phyloP scores from a whole-genome alignment of 1,139 yeast species.

The Geotrichum cucujoidarum region DNA sequence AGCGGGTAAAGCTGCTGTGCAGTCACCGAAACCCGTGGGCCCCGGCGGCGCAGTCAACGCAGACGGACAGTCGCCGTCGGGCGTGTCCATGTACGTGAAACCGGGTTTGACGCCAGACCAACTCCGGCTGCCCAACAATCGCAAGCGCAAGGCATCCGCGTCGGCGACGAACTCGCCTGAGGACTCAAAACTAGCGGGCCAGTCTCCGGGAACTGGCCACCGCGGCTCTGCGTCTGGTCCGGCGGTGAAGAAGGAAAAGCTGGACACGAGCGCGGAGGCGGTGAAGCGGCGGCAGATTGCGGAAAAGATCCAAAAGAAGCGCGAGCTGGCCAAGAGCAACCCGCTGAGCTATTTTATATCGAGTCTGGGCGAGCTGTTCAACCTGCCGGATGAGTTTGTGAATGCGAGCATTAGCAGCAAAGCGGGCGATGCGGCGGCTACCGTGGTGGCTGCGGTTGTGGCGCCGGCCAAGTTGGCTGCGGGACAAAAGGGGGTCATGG shows the following conservation, averaged over 20 bases:
- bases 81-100: slow-evolving; percentile 30
- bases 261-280: slow-evolving; percentile 23
- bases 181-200: slow-evolving; percentile 15
- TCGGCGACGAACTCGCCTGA: slow-evolving; percentile 13
- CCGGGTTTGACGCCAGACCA: slow-evolving; percentile 32
- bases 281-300: slow-evolving; percentile 22
- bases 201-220: too few species aligned
- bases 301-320: slow-evolving; percentile 25
- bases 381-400: slow-evolving; percentile 22
- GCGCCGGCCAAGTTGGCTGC: too few species aligned
- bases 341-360: slow-evolving; percentile 31
- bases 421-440: neutral
- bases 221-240: slow-evolving; percentile 16
- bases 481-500: neutral
- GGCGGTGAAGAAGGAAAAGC: slow-evolving; percentile 28
- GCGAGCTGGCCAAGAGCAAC: slow-evolving; percentile 28
- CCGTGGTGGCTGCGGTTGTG: too few species aligned
- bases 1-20: neutral
- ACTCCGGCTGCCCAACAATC: slow-evolving; percentile 30
- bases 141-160: slow-evolving; percentile 28
- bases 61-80: slow-evolving; percentile 25
- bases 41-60: slow-evolving; percentile 18
- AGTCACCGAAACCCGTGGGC: neutral
- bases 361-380: slow-evolving; percentile 31
- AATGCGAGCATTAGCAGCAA: slow-evolving; percentile 28